phyloP scores from a whole-genome alignment of 352 stramenopile species.

The Elongisporangium undulatum region DNA sequence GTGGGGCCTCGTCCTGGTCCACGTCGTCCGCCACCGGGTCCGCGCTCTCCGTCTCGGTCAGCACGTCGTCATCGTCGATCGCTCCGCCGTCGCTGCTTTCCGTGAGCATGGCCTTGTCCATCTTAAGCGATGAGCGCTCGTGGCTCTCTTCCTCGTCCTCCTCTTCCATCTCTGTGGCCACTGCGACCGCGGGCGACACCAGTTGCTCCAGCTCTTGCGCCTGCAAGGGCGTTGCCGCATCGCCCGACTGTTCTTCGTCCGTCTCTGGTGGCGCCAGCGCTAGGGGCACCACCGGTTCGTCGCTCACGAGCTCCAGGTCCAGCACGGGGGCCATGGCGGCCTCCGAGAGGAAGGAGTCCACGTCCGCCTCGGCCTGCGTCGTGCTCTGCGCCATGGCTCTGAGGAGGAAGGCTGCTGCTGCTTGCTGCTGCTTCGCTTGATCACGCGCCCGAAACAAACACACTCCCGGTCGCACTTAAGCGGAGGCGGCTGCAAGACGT shows the following conservation, averaged over 20 bases:
- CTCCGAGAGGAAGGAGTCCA: neutral
- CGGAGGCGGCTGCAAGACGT: neutral
- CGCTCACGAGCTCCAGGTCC: neutral
- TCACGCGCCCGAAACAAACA: neutral
- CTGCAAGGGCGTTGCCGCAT: constrained; percentile 12
- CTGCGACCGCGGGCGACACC: neutral
- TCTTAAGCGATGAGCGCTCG: neutral
- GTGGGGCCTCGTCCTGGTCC: neutral
- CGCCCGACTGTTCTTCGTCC: constrained; percentile 4
- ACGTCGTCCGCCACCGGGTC: neutral
- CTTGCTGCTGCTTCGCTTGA: neutral
- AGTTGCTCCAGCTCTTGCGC: neutral
- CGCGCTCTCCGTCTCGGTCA: neutral
- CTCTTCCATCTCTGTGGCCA: neutral
- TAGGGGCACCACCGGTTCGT: neutral
- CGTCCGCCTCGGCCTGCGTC: neutral
- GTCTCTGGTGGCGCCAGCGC: neutral
- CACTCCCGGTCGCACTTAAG: neutral
- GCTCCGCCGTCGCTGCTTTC: neutral
- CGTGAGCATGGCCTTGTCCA: neutral
- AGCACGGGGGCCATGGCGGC: neutral
- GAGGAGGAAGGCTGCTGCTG: neutral
- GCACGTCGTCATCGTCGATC: neutral
- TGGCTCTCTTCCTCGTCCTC: neutral
- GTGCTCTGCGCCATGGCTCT: neutral